These are phyloP conservation scores for Syzygium aromaticum DNA, from an alignment of 345 rosid species.

Conservation along the genomic window DNA sequence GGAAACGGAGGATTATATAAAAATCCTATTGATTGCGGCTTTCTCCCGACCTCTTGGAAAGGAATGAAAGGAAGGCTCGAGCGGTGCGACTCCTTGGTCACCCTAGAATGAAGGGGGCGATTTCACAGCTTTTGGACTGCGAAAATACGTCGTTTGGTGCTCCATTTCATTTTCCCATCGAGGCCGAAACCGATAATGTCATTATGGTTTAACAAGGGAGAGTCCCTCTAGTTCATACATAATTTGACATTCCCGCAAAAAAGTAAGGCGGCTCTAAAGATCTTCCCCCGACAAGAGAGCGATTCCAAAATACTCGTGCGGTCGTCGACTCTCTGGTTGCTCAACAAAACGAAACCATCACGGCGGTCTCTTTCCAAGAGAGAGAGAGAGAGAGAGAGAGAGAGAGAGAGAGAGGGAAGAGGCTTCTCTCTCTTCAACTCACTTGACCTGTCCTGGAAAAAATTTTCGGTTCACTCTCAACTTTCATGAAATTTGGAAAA, in stretches of 20 bases:
- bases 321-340: not conserved
- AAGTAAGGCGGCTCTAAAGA: not conserved
- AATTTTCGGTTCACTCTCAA: too few relatives aligned
- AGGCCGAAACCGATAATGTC: not conserved
- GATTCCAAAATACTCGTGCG: not conserved
- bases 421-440: too few relatives aligned
- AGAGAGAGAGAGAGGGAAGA: too few relatives aligned
- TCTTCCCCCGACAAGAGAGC: not conserved
- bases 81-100: not conserved
- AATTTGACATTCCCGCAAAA: not conserved
- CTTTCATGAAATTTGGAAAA: too few relatives aligned
- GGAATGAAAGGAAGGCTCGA: not conserved
- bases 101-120: not conserved
- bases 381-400: too few relatives aligned
- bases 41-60: not conserved
- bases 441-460: too few relatives aligned
- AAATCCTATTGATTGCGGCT: not conserved
- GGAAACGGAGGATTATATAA: rapidly evolving
- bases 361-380: not conserved
- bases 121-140: not conserved
- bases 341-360: not conserved
- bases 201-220: not conserved
- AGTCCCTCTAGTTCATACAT: not conserved
- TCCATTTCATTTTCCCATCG: not conserved
- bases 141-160: not conserved